Percentiles rank a stretch among this genome's conserved stretches.
Conservation (phyloP, 2,329 filamentous ascomycete species). For the Fusarium sacchari region DNA sequence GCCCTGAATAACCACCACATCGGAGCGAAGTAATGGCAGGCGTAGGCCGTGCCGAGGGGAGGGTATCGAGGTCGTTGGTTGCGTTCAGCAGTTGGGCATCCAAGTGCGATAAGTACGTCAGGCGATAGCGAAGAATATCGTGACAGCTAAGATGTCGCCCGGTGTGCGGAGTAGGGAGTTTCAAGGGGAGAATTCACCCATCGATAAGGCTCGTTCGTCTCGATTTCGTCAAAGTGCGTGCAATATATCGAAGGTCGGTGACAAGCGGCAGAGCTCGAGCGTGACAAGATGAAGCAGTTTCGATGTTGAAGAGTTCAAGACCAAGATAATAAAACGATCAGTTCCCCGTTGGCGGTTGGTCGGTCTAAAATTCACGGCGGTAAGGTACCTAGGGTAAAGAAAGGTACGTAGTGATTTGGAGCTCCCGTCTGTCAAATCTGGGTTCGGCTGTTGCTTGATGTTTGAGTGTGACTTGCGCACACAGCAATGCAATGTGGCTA, state of each 20-base stretch:
- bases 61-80: slow-evolving; percentile 19
- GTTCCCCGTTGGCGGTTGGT: slow-evolving; percentile 20
- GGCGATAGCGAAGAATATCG: slow-evolving; percentile 15
- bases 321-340: slow-evolving; percentile 15
- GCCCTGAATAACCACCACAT: slow-evolving; percentile 88
- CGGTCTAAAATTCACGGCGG: slow-evolving; percentile 22
- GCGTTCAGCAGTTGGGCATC: slow-evolving; percentile 31
- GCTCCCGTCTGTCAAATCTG: slow-evolving; percentile 7
- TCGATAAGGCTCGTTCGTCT: slow-evolving; percentile 31
- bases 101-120: slow-evolving; percentile 22
- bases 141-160: slow-evolving; percentile 16
- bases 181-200: slow-evolving; percentile 33
- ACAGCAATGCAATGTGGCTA: slow-evolving; percentile 44
- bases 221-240: slow-evolving; percentile 27
- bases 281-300: not conserved
- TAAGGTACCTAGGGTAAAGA: no score
- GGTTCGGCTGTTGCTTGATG: slow-evolving; percentile 27
- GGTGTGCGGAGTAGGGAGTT: slow-evolving; percentile 19
- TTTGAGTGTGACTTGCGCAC: slow-evolving; percentile 40
- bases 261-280: slow-evolving; percentile 17
- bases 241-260: slow-evolving; percentile 27
- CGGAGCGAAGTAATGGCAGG: slow-evolving; percentile 50
- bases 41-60: slow-evolving; percentile 43
- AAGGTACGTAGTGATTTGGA: slow-evolving; percentile 22
- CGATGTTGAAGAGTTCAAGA: slow-evolving; percentile 6